Base-by-base conservation (phyloP, 257 asterid species). In the Prunella vulgaris region DNA sequence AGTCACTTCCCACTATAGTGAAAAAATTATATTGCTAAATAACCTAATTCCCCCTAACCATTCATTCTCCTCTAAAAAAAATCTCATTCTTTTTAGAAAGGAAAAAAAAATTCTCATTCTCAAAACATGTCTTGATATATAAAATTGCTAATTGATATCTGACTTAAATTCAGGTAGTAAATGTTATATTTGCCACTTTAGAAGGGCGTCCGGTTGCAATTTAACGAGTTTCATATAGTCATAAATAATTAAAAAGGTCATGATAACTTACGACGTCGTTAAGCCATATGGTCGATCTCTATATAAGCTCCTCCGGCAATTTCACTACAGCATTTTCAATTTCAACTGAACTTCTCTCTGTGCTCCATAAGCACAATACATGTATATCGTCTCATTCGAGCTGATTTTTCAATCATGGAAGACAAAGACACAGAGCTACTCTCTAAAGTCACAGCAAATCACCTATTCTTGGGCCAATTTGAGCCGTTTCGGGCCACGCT, bases 401-500 rank as follows among this genome's bases (percentile, higher is more conserved):
- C 76, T 35, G 64, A 58, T 35, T 44, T 49, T 48, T 64, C 77
- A 37, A 63, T 58, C 78, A 88, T 88, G 95, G 95, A 86, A 18
- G 93, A 82, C 81, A 85, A 79, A 70, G 97, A 88, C 44, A 75
- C 82, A 66, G 86, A 86, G 63, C 79, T 90, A 51, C 92, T 93
- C 53, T 83, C 91, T 37, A 83, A 49, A 69, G 90, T 83, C 69
- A 65, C 88, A 14, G 89, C 87, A 5, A 93, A 93, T 81, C 99
- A 93, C 80, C 70, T 93, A 14, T 88, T 87, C 67, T 74, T 93
- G 33, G 95, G 93, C 25, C 99, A 93, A 82, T 93, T 88, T 79
- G 98, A 93, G 81, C 92, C 97, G 0, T 91, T 93, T 28, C 95
- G 97, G 74, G 96, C 98, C 59, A 85, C 84, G 40, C 46, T 93